Conservation (phyloP, 2,329 filamentous ascomycete species). For the Penicillium rolfsii region DNA sequence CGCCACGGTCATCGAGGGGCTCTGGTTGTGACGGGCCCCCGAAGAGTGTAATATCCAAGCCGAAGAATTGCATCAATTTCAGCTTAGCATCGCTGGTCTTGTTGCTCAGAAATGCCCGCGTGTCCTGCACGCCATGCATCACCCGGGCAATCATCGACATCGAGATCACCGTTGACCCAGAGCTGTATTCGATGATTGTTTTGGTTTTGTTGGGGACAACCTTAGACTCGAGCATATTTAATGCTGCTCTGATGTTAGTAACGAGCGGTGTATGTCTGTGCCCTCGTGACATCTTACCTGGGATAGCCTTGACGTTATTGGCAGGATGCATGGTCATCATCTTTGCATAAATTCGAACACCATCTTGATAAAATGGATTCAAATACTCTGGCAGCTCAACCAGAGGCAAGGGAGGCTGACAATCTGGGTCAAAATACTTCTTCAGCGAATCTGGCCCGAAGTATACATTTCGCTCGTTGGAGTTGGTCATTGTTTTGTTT, state of each 20-base stretch:
- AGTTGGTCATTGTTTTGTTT: conserved; percentile 5
- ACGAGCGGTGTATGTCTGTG: background rate
- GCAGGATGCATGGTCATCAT: conserved; percentile 68
- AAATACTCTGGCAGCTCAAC: conserved; percentile 62
- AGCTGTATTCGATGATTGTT: conserved; percentile 63
- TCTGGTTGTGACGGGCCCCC: conserved; percentile 64
- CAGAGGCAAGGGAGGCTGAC: conserved; percentile 60
- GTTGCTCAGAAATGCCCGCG: conserved; percentile 61
- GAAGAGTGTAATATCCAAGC: conserved; percentile 60
- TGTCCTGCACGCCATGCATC: conserved; percentile 56
- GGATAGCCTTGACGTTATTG: conserved; percentile 67
- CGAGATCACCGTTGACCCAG: conserved; percentile 65
- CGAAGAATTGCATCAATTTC: conserved; percentile 63
- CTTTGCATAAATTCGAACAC: conserved; percentile 66
- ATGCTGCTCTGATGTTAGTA: conserved; percentile 38
- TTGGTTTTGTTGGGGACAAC: conserved; percentile 52
- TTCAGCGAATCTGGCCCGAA: conserved; percentile 60
- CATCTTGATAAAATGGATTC: conserved; percentile 61
- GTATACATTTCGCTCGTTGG: conserved; percentile 58
- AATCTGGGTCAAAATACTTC: conserved; percentile 64
- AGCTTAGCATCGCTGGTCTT: conserved; percentile 60
- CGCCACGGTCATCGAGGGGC: conserved; percentile 57
- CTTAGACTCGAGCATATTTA: conserved; percentile 55
- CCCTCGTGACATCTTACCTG: conserved; percentile 35
- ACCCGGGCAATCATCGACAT: conserved; percentile 60